Conservation (phyloP, 441 rosid species). For the Arabidopsis hybrid region DNA sequence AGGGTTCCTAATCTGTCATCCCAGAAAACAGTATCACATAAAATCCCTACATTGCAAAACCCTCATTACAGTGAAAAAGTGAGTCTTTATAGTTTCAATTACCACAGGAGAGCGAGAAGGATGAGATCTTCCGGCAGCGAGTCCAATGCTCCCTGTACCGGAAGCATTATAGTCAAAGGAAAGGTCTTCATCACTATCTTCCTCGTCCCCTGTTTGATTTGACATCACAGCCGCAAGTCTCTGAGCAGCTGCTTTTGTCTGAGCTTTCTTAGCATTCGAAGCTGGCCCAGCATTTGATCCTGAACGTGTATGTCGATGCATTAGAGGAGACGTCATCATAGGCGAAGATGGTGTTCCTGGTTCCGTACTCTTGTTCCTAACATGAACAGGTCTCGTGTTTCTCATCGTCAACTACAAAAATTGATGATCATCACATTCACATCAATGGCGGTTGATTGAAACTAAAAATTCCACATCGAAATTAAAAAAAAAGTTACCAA, state of each 20-base stretch:
- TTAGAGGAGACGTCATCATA: constrained; percentile 50
- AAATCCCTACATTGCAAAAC: neutral
- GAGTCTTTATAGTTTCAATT: constrained; percentile 26
- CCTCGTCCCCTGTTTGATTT: constrained; percentile 58
- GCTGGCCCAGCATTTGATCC: constrained; percentile 56
- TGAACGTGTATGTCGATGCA: constrained; percentile 61
- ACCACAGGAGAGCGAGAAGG: constrained; percentile 72
- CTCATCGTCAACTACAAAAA: constrained; percentile 52
- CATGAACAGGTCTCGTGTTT: constrained; percentile 52
- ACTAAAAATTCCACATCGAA: neutral
- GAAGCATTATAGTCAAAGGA: constrained; percentile 49
- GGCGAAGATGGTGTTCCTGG: constrained; percentile 60
- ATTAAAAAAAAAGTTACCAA: constrained; percentile 13
- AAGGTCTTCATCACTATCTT: constrained; percentile 69
- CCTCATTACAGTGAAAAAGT: neutral
- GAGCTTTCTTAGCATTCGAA: constrained; percentile 65
- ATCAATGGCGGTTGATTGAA: neutral
- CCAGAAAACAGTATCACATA: constrained; percentile 4
- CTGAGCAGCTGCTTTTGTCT: constrained; percentile 91
- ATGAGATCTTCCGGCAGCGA: constrained; percentile 64
- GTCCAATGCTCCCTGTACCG: constrained; percentile 65
- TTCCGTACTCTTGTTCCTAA: constrained; percentile 55
- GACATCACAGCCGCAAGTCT: constrained; percentile 96
- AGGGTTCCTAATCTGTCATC: constrained; percentile 44
- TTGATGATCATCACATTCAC: neutral